Evolutionary conservation across 441 rosid species (phyloP).

Genomic region (Melastoma candidum): DNA sequence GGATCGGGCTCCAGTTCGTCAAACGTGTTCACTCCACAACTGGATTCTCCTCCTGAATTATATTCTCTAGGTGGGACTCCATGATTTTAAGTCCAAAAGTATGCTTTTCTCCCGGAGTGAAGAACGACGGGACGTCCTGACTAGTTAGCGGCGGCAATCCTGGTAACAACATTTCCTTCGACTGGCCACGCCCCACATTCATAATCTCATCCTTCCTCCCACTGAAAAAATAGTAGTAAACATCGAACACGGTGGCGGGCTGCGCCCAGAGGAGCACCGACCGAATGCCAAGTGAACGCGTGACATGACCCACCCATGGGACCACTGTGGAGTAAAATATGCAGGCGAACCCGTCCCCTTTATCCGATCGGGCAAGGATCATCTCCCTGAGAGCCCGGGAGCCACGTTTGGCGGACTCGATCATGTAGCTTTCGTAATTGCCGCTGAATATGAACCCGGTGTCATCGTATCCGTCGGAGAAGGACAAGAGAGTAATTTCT

Average conservation of each 20-base stretch:
- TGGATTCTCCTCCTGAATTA: background rate
- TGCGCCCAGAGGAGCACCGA: constrained; percentile 4
- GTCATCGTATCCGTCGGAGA: no score
- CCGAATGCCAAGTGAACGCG: background rate
- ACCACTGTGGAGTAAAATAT: no score
- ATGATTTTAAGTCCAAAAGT: background rate
- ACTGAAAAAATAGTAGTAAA: background rate
- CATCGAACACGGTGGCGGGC: background rate
- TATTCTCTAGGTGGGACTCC: background rate
- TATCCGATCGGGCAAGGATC: no score
- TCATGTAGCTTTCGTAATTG: no score
- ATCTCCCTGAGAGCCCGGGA: no score
- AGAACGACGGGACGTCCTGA: background rate
- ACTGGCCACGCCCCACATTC: background rate
- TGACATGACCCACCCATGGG: background rate
- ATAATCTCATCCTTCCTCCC: background rate
- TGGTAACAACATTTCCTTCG: background rate
- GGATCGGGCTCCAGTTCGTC: constrained; percentile 22
- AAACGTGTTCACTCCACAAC: constrained; percentile 17
- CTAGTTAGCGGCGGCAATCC: constrained; percentile 4
- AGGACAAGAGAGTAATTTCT: no score
- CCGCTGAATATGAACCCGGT: no score
- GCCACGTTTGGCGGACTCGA: no score
- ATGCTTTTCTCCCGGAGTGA: background rate
- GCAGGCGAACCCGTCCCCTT: no score